Conservation (phyloP, 2,329 filamentous ascomycete genomes). For the Alternaria brassicae region DNA sequence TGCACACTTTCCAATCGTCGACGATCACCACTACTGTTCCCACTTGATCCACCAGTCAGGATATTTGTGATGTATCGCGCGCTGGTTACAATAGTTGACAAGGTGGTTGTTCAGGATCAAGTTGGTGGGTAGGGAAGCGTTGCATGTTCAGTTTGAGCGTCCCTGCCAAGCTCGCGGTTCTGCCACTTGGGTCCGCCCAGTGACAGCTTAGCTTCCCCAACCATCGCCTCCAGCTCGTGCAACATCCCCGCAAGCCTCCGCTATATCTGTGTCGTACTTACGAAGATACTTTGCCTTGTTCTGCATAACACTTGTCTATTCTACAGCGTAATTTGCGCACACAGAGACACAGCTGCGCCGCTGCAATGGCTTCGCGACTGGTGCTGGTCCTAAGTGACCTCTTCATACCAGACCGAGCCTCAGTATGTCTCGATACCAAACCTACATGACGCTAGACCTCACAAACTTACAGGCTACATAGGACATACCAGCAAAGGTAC, state of each 20-base stretch:
- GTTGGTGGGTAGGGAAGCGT: neutral
- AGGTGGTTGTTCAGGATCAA: no score
- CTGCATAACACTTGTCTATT: neutral
- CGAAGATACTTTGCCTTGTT: neutral
- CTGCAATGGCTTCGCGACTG: constrained; percentile 52
- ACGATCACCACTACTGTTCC: no score
- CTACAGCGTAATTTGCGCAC: neutral
- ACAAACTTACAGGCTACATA: constrained; percentile 49
- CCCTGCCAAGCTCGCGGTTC: constrained; percentile 25
- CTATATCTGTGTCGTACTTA: neutral
- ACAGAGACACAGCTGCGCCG: neutral
- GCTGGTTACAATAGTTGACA: no score
- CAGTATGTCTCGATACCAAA: constrained; percentile 38
- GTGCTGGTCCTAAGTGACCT: constrained; percentile 53
- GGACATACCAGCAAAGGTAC: constrained; percentile 54
- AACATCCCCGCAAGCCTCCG: constrained; percentile 11
- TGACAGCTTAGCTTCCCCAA: constrained; percentile 26
- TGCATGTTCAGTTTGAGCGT: neutral
- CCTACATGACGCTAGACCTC: constrained; percentile 33
- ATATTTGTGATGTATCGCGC: no score
- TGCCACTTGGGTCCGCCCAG: constrained; percentile 22
- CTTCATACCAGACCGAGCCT: constrained; percentile 53
- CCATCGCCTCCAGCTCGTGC: constrained; percentile 15
- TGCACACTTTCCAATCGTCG: no score
- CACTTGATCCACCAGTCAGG: no score